A percentile compares a stretch with the other conserved stretches of the same genome.
Evolutionary conservation across 371 early-diverging fungal species (phyloP).

Genomic region (Cokeromyces recurvatus): DNA sequence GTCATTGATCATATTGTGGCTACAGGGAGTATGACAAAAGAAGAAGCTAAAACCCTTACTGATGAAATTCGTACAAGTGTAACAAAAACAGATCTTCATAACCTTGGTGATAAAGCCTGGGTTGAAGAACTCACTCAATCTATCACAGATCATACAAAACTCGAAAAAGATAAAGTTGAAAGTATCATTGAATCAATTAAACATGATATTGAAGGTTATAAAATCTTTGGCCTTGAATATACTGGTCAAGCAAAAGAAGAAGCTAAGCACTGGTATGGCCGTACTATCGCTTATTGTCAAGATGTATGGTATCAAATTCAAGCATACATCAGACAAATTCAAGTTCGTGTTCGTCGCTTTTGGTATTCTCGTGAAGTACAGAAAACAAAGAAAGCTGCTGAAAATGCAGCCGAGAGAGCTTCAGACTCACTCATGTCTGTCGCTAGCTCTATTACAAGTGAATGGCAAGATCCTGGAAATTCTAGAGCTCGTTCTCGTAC

Average conservation of each 20-base stretch:
- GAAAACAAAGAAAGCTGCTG: background rate
- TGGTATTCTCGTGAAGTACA: background rate
- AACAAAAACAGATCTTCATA: constrained; percentile 9
- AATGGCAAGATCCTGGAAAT: constrained; percentile 7
- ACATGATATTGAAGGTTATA: constrained; percentile 11
- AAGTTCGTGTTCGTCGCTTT: background rate
- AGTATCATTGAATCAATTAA: constrained; percentile 14
- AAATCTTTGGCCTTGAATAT: constrained; percentile 15
- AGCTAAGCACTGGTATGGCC: constrained; percentile 4
- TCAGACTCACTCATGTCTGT: constrained; percentile 11
- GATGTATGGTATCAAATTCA: constrained; percentile 1
- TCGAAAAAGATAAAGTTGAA: constrained; percentile 15
- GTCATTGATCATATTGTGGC: background rate
- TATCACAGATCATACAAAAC: constrained; percentile 7
- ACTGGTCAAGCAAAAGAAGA: constrained; percentile 7
- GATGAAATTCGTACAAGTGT: constrained; percentile 8
- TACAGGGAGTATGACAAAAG: constrained; percentile 9
- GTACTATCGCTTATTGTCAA: background rate
- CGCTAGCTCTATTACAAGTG: constrained; percentile 10
- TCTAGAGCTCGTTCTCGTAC: constrained; percentile 10
- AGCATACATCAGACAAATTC: background rate
- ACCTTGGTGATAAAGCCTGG: constrained; percentile 18
- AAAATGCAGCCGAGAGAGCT: background rate
- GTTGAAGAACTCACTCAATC: constrained; percentile 3
- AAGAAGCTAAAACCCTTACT: constrained; percentile 5